Base-by-base conservation (phyloP, 768 basidiomycete genomes). In the Lyophyllum atratum region DNA sequence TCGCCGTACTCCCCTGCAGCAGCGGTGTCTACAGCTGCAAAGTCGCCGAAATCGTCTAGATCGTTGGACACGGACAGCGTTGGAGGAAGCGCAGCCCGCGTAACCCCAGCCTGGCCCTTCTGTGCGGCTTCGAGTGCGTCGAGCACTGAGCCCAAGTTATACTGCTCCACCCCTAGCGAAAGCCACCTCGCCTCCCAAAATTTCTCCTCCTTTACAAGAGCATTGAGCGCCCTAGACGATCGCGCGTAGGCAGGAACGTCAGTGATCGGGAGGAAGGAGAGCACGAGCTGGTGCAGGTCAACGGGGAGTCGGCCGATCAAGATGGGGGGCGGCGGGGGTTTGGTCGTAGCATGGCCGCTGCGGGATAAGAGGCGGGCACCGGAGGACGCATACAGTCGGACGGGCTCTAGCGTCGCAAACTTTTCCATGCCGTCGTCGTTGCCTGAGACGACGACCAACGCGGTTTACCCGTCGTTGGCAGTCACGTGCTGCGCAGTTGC, bases 391-490 rank as follows among this genome's bases (percentile, higher is more conserved):
- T 86, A 80, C 17, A 89, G 73, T 52, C 79, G 83, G 22, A 83
- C 82, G 3, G 93, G 93, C 68, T 93, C 89, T 39, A 95, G 83
- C 0, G 91, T 82, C n/a, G 85, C 79, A 72, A 95, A 95, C 72
- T 90, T 91, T 75, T 95, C 88, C 92, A 93, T 91, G 6, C 52
- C 54, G 33, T 52, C 55, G 52, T 47, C 49, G 58, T 52, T n/a
- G 49, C 26, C 14, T 12, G 7, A 22, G 49, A 47, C 50, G 39
- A 42, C 25, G 58, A 51, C 26, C 42, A 43, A 28, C 44, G 44
- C 31, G 26, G 34, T 54, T 43, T 47, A 52, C 54, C 55, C 58
- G 22, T 25, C 28, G 58, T 47, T 45, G 49, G 17, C 42, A 31
- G 54, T 59, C 58, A 59, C 40, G 54, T 55, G 58, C 21, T 12